Conservation (phyloP, 1,284 basidiomycete genomes). For the Retiboletus flavoniger region DNA sequence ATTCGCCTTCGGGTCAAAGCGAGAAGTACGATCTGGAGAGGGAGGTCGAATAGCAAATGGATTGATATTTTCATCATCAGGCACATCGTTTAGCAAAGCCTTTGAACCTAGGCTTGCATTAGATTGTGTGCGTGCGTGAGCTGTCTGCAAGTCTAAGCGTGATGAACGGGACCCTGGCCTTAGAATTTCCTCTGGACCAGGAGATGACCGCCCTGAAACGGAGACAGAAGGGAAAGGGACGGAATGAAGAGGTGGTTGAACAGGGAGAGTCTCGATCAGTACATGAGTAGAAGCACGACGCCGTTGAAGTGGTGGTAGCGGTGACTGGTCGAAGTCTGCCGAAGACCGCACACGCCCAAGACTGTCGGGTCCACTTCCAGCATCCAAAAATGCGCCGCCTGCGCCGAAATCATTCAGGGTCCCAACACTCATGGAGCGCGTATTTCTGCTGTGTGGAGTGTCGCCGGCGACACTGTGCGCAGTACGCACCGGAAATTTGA, state of each 20-base stretch:
- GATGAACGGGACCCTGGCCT: slow-evolving; percentile 34
- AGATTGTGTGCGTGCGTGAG: slow-evolving; percentile 47
- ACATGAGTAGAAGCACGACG: slow-evolving; percentile 50
- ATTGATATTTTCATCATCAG: slow-evolving; percentile 26
- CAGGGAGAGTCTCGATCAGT: slow-evolving; percentile 45
- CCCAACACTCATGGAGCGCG: slow-evolving; percentile 65
- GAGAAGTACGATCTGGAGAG: slow-evolving; percentile 37
- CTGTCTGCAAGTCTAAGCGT: slow-evolving; percentile 30
- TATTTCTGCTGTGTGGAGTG: slow-evolving; percentile 35
- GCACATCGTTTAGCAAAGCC: slow-evolving; percentile 37
- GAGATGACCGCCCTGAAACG: slow-evolving; percentile 46
- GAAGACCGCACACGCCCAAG: slow-evolving; percentile 41
- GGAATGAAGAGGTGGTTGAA: slow-evolving; percentile 45
- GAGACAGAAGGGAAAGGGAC: slow-evolving; percentile 66
- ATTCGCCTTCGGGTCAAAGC: slow-evolving; percentile 41
- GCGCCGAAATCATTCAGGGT: slow-evolving; percentile 53
- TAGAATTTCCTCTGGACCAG: slow-evolving; percentile 38
- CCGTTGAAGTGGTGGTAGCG: slow-evolving; percentile 42
- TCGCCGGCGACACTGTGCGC: slow-evolving; percentile 33
- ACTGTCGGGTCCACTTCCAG: slow-evolving; percentile 30
- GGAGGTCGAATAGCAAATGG: slow-evolving; percentile 32
- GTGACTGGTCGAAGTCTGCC: slow-evolving; percentile 48
- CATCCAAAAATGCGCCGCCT: slow-evolving; percentile 46
- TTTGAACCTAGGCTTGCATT: slow-evolving; percentile 48
- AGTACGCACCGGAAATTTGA: slow-evolving; percentile 38